Conservation (phyloP, 2,329 filamentous ascomycete genomes). For the Orbilia brochopaga region DNA sequence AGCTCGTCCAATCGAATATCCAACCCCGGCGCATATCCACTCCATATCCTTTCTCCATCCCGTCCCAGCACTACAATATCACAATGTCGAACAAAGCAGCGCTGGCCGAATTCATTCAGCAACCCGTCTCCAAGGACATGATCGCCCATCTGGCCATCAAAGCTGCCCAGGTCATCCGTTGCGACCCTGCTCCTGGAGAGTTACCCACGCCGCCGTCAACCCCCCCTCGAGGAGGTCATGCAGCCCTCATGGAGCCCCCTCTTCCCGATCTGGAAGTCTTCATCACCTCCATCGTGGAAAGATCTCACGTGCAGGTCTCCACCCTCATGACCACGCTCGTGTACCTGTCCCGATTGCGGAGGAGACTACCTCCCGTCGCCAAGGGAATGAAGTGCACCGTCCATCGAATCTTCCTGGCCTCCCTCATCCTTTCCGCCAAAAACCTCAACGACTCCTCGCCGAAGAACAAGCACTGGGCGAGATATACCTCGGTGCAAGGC, state of each 20-base stretch:
- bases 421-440: conserved; percentile 87
- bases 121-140: conserved; percentile 76
- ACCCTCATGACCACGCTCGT: conserved; percentile 97
- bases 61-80: conserved; percentile 31
- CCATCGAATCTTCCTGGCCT: conserved; percentile 93
- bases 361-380: conserved; percentile 86
- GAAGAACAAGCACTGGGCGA: conserved; percentile 99
- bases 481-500: conserved; percentile 79
- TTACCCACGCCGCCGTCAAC: conserved; percentile 61
- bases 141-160: conserved; percentile 76
- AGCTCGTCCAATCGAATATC: not conserved
- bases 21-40: not conserved
- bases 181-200: conserved; percentile 65
- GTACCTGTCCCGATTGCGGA: conserved; percentile 84
- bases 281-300: conserved; percentile 86
- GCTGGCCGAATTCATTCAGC: conserved; percentile 79
- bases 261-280: conserved; percentile 86
- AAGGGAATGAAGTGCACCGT: conserved; percentile 96
- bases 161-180: conserved; percentile 78
- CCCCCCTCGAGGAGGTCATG: conserved; percentile 60
- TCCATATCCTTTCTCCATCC: not conserved
- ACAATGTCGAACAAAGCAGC: conserved; percentile 68
- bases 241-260: conserved; percentile 60
- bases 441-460: conserved; percentile 98
- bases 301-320: conserved; percentile 94